A percentile compares a stretch with the other conserved stretches of the same genome.
Conservation (phyloP, 163 green algal species). For the Trebouxia gelatinosa region DNA sequence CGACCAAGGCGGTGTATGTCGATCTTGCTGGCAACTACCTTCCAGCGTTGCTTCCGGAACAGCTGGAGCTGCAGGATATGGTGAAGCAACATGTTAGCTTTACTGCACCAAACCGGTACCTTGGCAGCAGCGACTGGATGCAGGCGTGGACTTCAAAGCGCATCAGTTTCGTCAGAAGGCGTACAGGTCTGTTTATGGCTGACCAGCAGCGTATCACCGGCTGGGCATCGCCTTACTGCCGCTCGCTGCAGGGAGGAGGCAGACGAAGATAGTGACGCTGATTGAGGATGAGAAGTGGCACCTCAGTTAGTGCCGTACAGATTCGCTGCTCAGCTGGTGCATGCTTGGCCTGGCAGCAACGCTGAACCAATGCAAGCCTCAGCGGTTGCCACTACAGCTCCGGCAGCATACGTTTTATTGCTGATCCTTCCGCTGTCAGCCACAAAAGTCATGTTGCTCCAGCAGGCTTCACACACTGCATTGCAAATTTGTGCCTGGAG, state of each 20-base stretch:
- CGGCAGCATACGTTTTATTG: conserved; percentile 8
- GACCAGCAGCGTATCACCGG: background rate
- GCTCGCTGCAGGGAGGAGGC: conserved; percentile 19
- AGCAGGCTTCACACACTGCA: conserved; percentile 1
- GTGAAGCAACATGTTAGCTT: conserved; percentile 12
- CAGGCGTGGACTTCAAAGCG: conserved; percentile 12
- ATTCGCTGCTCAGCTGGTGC: conserved; percentile 13
- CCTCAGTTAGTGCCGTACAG: conserved; percentile 6
- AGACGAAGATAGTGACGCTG: background rate
- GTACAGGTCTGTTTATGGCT: conserved; percentile 18
- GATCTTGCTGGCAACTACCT: conserved; percentile 25
- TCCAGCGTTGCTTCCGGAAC: conserved; percentile 12
- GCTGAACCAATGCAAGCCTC: conserved; percentile 19
- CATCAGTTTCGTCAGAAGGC: conserved; percentile 6
- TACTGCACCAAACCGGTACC: conserved; percentile 23
- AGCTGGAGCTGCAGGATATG: conserved; percentile 12
- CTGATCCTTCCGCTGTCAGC: conserved; percentile 23
- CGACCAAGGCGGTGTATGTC: conserved; percentile 10
- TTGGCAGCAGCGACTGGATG: conserved; percentile 13
- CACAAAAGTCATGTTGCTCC: conserved; percentile 12
- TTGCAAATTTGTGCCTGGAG: background rate
- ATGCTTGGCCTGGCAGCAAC: conserved; percentile 20
- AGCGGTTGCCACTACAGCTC: conserved; percentile 4
- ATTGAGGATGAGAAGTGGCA: background rate
- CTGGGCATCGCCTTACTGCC: background rate